Base-by-base conservation (phyloP, 176 grass and related monocot genomes). In the Triticum monococcum region DNA sequence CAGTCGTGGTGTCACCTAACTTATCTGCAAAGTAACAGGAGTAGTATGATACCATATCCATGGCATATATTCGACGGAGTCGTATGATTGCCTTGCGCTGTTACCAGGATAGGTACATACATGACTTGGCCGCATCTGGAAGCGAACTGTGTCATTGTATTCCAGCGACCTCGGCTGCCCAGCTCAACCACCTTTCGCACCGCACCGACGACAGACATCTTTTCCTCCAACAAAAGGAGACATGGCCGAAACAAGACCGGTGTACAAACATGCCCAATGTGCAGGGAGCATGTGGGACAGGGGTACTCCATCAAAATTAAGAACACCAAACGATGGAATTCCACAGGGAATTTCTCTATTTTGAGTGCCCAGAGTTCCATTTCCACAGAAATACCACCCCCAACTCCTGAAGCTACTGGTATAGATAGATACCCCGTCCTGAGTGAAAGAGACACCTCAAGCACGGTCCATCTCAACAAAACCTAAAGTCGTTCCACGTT, bases 101-200 rank as follows among this genome's bases (percentile, higher is more conserved):
- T 4, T 40, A 38, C 70, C 10, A 31, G 77, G 24, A 77, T 69
- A 65, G 63, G 26, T 7, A 76, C 13, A 78, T 7, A 76, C 13
- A 78, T 13, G 69, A 63, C 30, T 86, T 43, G 8, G 33, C 74
- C 64, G 84, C 56, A 73, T 83, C 84, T 67, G 74, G 80, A 83
- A 87, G 74, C 74, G 41, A 90, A n/a, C 9, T 57, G 32, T 52
- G 56, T 87, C 79, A 83, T 74, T 23, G 5, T 79, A 72, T 40
- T 87, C 89, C 64, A 77, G 84, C 35, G 31, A 16, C 73, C 82
- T 87, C 84, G 25, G 40, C 40, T 72, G 89, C 25, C 81, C 68
- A 63, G 54, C 36, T 28, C 50, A 74, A 74, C n/a, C 79, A 90
- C 37, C 11, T 77, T 79, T 22, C 48, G 20, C 46, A 12, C 64